These are phyloP conservation scores for Penicillium sp. DNA, from an alignment of 2,329 filamentous ascomycete species.

Conservation along the genomic window DNA sequence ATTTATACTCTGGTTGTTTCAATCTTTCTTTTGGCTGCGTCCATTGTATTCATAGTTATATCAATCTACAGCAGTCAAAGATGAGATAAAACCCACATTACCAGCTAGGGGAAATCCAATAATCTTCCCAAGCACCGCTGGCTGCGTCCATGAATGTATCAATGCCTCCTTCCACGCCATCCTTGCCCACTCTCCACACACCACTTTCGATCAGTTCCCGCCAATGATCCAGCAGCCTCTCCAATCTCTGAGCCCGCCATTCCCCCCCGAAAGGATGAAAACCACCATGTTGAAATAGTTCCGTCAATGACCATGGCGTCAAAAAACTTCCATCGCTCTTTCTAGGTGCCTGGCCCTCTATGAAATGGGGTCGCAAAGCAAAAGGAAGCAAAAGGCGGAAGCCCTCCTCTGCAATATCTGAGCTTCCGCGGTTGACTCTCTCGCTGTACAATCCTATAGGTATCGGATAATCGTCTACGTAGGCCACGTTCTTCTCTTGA, in stretches of 20 bases:
- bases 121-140: conserved; percentile 12
- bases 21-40: too few relatives aligned
- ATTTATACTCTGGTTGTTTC: too few relatives aligned
- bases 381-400: conserved; percentile 9
- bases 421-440: not conserved
- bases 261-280: conserved; percentile 15
- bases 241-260: conserved; percentile 15
- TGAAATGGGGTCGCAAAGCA: not conserved
- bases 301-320: conserved; percentile 6
- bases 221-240: conserved; percentile 18
- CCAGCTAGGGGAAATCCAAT: conserved; percentile 16
- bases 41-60: too few relatives aligned
- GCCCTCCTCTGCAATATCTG: conserved; percentile 6
- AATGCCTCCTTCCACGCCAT: conserved; percentile 20
- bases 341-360: not conserved
- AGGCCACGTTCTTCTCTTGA: not conserved
- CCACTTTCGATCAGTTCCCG: conserved; percentile 17
- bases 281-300: conserved; percentile 8
- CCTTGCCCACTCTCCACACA: conserved; percentile 18
- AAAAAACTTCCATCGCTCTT: conserved; percentile 5
- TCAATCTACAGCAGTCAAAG: too few relatives aligned
- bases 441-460: conserved; percentile 8
- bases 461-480: not conserved
- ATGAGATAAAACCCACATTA: too few relatives aligned
- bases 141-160: conserved; percentile 18